These are phyloP conservation scores for Parastagonospora nodorum DNA, from an alignment of 2,329 filamentous ascomycete genomes.

Conservation along the genomic window DNA sequence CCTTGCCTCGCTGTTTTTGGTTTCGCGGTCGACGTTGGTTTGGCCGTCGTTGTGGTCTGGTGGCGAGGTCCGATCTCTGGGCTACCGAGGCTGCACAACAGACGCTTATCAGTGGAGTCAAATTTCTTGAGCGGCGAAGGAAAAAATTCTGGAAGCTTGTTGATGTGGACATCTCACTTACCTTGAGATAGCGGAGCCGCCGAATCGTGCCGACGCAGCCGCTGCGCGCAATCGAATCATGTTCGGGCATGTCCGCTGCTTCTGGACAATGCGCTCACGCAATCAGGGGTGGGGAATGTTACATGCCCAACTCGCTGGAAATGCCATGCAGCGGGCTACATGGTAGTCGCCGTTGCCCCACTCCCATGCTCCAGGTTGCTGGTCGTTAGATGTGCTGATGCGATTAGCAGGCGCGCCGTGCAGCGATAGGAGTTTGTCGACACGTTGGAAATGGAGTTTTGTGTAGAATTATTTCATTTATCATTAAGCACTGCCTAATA, in stretches of 20 bases:
- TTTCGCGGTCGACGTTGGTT: neutral
- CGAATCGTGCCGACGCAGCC: neutral
- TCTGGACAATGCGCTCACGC: too few species aligned
- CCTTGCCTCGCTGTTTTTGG: neutral
- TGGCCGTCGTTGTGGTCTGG: neutral
- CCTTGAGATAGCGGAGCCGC: neutral
- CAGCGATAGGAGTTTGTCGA: too few species aligned
- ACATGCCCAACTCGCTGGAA: too few species aligned
- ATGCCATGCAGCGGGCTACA: too few species aligned
- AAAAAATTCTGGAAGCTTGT: neutral
- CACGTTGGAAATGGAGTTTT: too few species aligned
- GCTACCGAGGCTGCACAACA: neutral
- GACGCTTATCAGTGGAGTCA: neutral
- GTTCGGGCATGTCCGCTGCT: too few species aligned
- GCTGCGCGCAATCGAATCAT: neutral
- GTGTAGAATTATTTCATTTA: conserved; percentile 2
- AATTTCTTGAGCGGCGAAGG: neutral
- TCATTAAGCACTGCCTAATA: conserved; percentile 1
- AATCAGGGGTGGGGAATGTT: too few species aligned
- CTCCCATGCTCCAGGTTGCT: too few species aligned
- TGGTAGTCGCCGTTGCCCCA: too few species aligned
- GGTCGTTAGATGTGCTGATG: neutral
- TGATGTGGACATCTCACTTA: neutral
- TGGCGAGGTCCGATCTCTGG: neutral
- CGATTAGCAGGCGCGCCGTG: neutral